Conservation (phyloP, 768 basidiomycete species). For the Russula sp. region DNA sequence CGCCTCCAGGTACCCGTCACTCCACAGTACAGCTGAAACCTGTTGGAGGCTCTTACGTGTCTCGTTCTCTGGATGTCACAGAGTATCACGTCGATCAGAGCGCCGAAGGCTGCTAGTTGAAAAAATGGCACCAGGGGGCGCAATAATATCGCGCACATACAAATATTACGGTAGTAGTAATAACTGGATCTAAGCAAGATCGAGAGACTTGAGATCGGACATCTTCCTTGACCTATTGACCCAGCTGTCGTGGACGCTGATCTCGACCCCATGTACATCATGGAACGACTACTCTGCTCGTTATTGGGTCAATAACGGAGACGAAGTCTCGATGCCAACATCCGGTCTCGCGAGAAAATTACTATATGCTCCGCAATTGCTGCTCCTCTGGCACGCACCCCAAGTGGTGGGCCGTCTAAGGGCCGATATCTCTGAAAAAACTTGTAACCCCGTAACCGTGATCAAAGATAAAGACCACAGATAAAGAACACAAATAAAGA, state of each 20-base stretch:
- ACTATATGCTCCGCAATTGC: not conserved
- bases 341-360: not conserved
- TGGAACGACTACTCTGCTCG: not conserved
- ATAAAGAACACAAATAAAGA: too few relatives aligned
- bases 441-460: not conserved
- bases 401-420: not conserved
- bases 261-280: not conserved
- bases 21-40: too few relatives aligned
- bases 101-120: not conserved
- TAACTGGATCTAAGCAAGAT: not conserved
- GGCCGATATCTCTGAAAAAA: not conserved
- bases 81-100: not conserved
- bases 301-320: not conserved
- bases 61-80: not conserved
- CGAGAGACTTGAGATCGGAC: not conserved
- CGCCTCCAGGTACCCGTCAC: not conserved
- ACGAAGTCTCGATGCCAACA: not conserved
- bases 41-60: not conserved
- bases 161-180: too few relatives aligned
- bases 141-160: not conserved
- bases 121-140: not conserved
- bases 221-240: not conserved
- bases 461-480: too few relatives aligned
- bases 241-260: not conserved
- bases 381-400: not conserved